Conservation (phyloP, 2,329 filamentous ascomycete species). For the Diaporthe vexans region DNA sequence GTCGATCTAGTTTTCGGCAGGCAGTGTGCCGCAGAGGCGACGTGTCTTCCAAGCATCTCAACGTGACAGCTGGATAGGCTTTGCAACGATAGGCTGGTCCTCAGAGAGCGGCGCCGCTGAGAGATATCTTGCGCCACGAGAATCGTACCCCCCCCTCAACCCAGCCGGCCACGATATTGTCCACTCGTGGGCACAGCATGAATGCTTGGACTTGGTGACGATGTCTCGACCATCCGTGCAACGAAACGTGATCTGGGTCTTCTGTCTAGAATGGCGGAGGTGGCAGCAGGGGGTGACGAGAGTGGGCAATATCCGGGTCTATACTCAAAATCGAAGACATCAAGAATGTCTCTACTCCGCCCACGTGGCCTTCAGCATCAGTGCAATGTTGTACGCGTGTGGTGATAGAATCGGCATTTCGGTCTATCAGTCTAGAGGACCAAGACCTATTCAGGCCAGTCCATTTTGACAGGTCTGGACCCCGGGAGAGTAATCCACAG, state of each 20-base stretch:
- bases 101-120: no score
- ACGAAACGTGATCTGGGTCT: neutral
- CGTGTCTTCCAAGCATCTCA: no score
- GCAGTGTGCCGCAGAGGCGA: neutral
- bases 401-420: neutral
- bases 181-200: neutral
- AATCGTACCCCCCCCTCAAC: neutral
- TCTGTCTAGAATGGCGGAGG: neutral
- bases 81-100: no score
- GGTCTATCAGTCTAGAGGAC: neutral
- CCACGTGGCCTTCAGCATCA: neutral
- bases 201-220: neutral
- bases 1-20: conserved; percentile 2
- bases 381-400: neutral
- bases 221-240: neutral
- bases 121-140: neutral
- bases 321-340: neutral
- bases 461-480: neutral
- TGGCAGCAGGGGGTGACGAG: neutral
- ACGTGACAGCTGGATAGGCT: no score
- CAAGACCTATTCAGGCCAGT: neutral
- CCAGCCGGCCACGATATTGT: no score
- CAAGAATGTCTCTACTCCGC: neutral
- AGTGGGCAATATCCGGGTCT: neutral
- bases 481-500: neutral